Evolutionary conservation across 2,329 filamentous ascomycete genomes (phyloP).

Genomic region (Sclerotiophoma versabilis): DNA sequence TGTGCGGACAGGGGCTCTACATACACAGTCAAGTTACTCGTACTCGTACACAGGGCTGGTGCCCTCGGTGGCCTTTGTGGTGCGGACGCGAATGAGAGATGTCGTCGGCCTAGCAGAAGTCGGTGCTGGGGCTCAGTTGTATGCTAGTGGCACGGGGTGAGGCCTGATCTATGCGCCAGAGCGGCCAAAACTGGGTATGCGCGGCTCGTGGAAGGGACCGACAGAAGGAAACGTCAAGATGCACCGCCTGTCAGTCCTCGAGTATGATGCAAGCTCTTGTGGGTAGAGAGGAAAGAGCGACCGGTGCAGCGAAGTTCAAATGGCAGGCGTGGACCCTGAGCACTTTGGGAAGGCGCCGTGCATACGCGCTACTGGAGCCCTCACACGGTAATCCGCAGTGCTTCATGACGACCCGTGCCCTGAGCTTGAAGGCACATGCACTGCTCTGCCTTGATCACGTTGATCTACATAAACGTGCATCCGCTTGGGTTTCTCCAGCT

Average conservation of each 20-base stretch:
- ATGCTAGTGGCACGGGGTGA: constrained; percentile 19
- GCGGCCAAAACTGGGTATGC: constrained; percentile 13
- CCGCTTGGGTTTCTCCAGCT: constrained; percentile 1
- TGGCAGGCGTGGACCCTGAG: constrained; percentile 20
- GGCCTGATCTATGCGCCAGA: constrained; percentile 20
- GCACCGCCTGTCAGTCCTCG: constrained; percentile 14
- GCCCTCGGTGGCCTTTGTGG: constrained; percentile 30
- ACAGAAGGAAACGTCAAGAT: constrained; percentile 15
- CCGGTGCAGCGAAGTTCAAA: constrained; percentile 13
- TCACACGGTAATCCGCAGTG: constrained; percentile 16
- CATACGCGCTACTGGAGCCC: constrained; percentile 18
- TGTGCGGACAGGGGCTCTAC: constrained; percentile 33
- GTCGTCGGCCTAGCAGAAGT: constrained; percentile 19
- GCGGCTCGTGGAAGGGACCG: constrained; percentile 16
- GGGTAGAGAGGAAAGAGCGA: constrained; percentile 10
- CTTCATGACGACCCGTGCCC: constrained; percentile 12
- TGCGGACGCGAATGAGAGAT: constrained; percentile 18
- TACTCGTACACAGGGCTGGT: constrained; percentile 36
- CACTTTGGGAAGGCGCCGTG: constrained; percentile 18
- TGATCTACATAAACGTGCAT: constrained; percentile 8
- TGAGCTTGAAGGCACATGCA: constrained; percentile 12
- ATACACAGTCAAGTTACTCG: constrained; percentile 20
- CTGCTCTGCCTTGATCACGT: constrained; percentile 13
- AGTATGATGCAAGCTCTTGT: constrained; percentile 9
- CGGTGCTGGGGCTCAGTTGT: constrained; percentile 21